A percentile compares a stretch with the other conserved stretches of the same genome.
These are phyloP conservation scores for Apiospora sp. DNA, from an alignment of 2,329 filamentous ascomycete genomes.

Conservation along the genomic window DNA sequence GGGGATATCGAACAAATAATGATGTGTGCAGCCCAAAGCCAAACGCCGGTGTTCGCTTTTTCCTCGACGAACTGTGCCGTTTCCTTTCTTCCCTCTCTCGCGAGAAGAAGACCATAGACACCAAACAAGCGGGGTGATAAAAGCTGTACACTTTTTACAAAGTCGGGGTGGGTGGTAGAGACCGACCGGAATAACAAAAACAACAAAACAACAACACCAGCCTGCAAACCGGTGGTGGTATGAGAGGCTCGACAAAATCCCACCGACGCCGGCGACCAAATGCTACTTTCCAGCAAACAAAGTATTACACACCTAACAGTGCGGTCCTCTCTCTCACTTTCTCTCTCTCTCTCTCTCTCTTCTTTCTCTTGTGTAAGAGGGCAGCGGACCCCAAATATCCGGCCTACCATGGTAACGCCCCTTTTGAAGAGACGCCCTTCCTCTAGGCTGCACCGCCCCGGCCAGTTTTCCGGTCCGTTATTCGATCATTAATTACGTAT, in stretches of 20 bases:
- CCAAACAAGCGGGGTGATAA: constrained; percentile 10
- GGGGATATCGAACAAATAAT: constrained; percentile 34
- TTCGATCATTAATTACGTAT: constrained; percentile 23
- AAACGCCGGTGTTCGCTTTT: constrained; percentile 17
- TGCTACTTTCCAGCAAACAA: constrained; percentile 20
- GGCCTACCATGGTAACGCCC: constrained; percentile 11
- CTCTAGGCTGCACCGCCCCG: constrained; percentile 11
- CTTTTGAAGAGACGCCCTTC: constrained; percentile 18
- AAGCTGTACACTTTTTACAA: constrained; percentile 17
- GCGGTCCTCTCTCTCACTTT: not conserved
- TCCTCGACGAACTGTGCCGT: not conserved
- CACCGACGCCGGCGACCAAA: not conserved
- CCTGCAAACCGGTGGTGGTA: not conserved
- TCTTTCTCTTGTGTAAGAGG: not conserved
- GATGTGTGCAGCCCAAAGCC: constrained; percentile 17
- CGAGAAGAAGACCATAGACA: constrained; percentile 1
- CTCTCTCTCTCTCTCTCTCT: not conserved
- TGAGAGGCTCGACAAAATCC: constrained; percentile 12
- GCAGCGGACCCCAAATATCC: not conserved
- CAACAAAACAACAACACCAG: not conserved
- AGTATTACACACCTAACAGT: not conserved
- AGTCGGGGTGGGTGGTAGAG: constrained; percentile 18
- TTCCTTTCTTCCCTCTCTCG: not conserved
- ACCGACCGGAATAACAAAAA: constrained; percentile 6
- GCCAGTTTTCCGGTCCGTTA: constrained; percentile 6